phyloP scores from a whole-genome alignment of 2,329 filamentous ascomycete genomes.

The Talaromyces islandicus region DNA sequence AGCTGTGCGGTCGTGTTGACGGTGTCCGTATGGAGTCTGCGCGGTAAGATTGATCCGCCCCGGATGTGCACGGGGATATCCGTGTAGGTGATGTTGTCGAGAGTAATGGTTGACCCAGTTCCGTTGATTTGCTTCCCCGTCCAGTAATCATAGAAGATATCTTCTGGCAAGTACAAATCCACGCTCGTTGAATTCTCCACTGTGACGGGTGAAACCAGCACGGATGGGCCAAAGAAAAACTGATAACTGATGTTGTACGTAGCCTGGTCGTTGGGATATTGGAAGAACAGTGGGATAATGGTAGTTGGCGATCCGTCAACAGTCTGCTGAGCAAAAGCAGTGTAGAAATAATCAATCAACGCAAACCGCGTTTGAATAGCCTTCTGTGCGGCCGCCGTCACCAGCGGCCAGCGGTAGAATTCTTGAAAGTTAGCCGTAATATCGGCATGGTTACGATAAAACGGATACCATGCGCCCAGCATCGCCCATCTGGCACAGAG shows the following conservation, averaged over 20 bases:
- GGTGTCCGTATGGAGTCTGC: conserved; percentile 39
- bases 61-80: conserved; percentile 59
- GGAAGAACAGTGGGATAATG: conserved; percentile 65
- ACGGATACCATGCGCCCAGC: conserved; percentile 67
- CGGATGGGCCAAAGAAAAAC: conserved; percentile 55
- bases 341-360: conserved; percentile 76
- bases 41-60: conserved; percentile 54
- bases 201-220: conserved; percentile 55
- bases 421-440: conserved; percentile 54
- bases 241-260: conserved; percentile 50
- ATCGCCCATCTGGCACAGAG: conserved; percentile 70
- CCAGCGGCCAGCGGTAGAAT: conserved; percentile 64
- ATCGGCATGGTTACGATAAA: conserved; percentile 69
- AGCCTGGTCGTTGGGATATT: conserved; percentile 55
- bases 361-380: conserved; percentile 68
- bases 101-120: conserved; percentile 37
- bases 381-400: conserved; percentile 59
- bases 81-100: conserved; percentile 43
- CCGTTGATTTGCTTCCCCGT: conserved; percentile 44
- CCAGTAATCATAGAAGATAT: conserved; percentile 57
- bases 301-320: conserved; percentile 55
- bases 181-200: conserved; percentile 49
- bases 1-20: conserved; percentile 58
- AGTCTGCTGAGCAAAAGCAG: conserved; percentile 57
- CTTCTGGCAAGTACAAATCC: conserved; percentile 51